These are phyloP conservation scores for Termitomyces sp. DNA, from an alignment of 768 basidiomycete species.

Conservation along the genomic window DNA sequence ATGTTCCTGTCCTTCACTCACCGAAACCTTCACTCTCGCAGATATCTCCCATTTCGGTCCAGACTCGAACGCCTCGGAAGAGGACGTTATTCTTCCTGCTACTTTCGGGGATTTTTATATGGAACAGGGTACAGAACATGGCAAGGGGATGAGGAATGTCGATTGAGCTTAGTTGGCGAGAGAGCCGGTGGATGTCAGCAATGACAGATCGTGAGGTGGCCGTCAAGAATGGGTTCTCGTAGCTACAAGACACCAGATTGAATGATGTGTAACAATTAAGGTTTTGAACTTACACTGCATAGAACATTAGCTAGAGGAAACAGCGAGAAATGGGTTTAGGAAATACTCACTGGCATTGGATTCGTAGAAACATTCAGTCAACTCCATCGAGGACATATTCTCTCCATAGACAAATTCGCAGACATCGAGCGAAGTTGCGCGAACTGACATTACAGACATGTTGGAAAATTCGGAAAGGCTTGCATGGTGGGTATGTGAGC, in stretches of 20 bases:
- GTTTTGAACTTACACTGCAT: constrained; percentile 34
- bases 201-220: constrained; percentile 71
- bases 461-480: constrained; percentile 15
- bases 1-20: constrained; percentile 22
- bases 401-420: constrained; percentile 69
- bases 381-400: constrained; percentile 41
- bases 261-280: not conserved
- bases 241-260: constrained; percentile 32
- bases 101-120: constrained; percentile 21
- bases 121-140: constrained; percentile 52
- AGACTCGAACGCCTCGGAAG: constrained; percentile 62
- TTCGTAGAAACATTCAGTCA: constrained; percentile 64
- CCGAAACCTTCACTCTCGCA: constrained; percentile 80
- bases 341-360: constrained; percentile 53
- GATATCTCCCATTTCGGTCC: constrained; percentile 72
- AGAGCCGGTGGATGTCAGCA: constrained; percentile 62
- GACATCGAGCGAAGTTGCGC: constrained; percentile 61
- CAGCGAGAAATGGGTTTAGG: not conserved
- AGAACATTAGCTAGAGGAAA: constrained; percentile 15
- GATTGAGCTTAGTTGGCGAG: constrained; percentile 52
- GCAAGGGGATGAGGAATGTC: constrained; percentile 68
- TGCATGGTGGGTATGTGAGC: constrained; percentile 2
- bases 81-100: constrained; percentile 34
- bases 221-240: constrained; percentile 76
- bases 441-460: constrained; percentile 37